Percentiles rank a stretch among this genome's conserved stretches.
Evolutionary conservation across 2,329 filamentous ascomycete species (phyloP).

Genomic region (Teratosphaeria pseudoeucalypti): DNA sequence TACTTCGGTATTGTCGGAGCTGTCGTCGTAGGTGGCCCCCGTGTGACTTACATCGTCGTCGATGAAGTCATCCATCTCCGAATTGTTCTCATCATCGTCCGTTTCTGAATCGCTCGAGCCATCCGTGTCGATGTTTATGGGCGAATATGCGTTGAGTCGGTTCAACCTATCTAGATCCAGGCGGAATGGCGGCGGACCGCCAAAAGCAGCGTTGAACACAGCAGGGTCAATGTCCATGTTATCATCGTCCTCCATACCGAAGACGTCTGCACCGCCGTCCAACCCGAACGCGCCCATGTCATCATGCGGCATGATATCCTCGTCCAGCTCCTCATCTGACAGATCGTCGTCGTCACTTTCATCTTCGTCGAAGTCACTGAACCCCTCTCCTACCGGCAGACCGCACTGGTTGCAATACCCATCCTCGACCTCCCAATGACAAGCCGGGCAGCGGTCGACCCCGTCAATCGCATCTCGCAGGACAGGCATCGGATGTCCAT

Average conservation of each 20-base stretch:
- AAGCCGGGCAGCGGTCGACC: constrained; percentile 52
- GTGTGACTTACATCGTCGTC: constrained; percentile 5
- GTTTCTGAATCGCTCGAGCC: constrained; percentile 4
- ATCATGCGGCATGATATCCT: constrained; percentile 9
- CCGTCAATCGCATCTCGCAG: constrained; percentile 47
- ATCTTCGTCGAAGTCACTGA: constrained; percentile 32
- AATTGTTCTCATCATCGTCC: constrained; percentile 11
- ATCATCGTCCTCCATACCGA: constrained; percentile 7
- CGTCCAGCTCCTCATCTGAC: constrained; percentile 10
- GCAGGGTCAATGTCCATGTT: constrained; percentile 1
- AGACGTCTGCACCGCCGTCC: constrained; percentile 15
- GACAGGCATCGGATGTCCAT: constrained; percentile 29
- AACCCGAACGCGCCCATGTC: constrained; percentile 7
- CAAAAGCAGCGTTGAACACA: constrained; percentile 2
- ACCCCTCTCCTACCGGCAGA: constrained; percentile 39
- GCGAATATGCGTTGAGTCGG: background rate
- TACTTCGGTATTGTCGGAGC: constrained; percentile 5
- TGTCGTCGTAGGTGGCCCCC: background rate
- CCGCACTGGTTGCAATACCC: constrained; percentile 46
- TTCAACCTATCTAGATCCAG: background rate
- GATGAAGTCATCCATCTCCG: constrained; percentile 11
- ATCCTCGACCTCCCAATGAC: constrained; percentile 54
- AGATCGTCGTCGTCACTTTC: constrained; percentile 25
- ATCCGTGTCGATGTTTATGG: background rate
- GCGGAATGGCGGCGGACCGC: background rate